Conservation (phyloP, 2,329 filamentous ascomycete genomes). For the Paraphaeosphaeria minitans region DNA sequence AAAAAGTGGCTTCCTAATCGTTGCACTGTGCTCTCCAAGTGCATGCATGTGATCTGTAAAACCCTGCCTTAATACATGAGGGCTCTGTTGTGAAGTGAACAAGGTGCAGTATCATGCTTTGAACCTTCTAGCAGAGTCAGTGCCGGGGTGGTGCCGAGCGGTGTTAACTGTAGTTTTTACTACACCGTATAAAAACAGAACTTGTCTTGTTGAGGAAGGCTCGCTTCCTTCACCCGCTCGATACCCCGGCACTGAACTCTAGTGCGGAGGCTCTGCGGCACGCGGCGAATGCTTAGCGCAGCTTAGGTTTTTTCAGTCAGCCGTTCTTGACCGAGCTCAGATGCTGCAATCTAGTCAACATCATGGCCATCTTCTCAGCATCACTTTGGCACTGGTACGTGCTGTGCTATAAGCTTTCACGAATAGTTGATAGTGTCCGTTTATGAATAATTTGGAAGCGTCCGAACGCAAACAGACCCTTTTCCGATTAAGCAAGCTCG, state of each 20-base stretch:
- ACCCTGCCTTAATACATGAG: not conserved
- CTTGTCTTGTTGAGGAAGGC: too few species aligned
- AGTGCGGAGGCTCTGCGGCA: slow-evolving; percentile 4
- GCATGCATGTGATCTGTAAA: slow-evolving; percentile 1
- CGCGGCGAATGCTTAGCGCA: slow-evolving; percentile 2
- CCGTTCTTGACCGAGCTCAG: not conserved
- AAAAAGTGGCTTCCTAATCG: slow-evolving; percentile 1
- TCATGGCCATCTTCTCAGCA: not conserved
- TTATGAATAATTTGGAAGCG: not conserved
- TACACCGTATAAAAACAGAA: too few species aligned
- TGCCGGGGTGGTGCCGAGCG: too few species aligned
- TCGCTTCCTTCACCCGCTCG: too few species aligned
- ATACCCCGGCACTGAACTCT: too few species aligned
- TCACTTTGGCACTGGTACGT: not conserved
- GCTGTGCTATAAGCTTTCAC: not conserved
- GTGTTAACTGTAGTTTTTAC: too few species aligned
- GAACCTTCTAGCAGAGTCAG: not conserved
- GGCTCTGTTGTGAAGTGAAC: not conserved
- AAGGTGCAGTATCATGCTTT: not conserved
- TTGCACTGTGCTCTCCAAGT: not conserved
- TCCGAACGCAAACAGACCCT: not conserved
- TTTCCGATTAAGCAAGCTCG: not conserved
- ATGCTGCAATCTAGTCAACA: not conserved
- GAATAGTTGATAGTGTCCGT: not conserved
- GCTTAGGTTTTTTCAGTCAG: slow-evolving; percentile 2